Evolutionary conservation across 2,329 filamentous ascomycete species (phyloP).

Genomic region (Lachnellula hyalina): DNA sequence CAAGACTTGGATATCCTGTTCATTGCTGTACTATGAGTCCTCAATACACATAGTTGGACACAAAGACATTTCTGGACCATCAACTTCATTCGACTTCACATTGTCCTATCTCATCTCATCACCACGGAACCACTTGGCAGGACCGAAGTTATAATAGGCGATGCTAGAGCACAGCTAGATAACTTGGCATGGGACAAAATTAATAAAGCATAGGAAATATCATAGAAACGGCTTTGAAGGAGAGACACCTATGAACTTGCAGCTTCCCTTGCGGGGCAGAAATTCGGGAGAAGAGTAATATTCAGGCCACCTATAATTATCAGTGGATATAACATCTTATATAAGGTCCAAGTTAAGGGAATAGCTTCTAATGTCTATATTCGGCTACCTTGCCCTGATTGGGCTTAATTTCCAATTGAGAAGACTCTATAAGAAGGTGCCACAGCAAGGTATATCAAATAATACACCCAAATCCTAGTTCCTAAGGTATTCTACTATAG

Average conservation of each 20-base stretch:
- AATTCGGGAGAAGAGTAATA: conserved; percentile 15
- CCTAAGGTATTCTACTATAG: no score
- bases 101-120: conserved; percentile 2
- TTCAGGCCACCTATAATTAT: conserved; percentile 14
- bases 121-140: neutral
- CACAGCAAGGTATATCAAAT: conserved; percentile 18
- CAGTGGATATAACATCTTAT: conserved; percentile 20
- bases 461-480: no score
- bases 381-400: conserved; percentile 11
- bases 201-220: conserved; percentile 15
- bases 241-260: conserved; percentile 4
- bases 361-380: conserved; percentile 6
- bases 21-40: neutral
- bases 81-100: neutral
- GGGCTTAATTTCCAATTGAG: conserved; percentile 12
- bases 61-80: conserved; percentile 1
- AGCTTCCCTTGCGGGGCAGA: conserved; percentile 13
- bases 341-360: conserved; percentile 19
- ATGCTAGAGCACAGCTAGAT: conserved; percentile 15
- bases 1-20: neutral
- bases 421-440: conserved; percentile 13
- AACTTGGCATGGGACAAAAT: conserved; percentile 21
- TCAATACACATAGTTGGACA: neutral
- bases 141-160: conserved; percentile 1
- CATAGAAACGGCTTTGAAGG: conserved; percentile 12